phyloP scores from a whole-genome alignment of 179 eudicot genomes.

The Pouteria campechiana region DNA sequence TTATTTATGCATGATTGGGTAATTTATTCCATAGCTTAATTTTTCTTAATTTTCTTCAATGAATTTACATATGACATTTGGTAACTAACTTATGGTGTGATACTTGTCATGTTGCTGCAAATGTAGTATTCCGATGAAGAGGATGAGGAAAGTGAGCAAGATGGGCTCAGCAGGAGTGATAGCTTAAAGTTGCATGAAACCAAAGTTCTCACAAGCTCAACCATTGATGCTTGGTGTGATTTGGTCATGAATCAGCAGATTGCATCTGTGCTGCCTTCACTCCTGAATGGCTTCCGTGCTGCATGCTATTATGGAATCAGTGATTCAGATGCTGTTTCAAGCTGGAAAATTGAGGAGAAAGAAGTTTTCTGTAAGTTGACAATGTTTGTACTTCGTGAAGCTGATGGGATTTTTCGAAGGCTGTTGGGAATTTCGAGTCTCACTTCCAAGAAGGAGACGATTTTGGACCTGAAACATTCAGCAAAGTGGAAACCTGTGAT shows the following conservation, averaged over 20 bases:
- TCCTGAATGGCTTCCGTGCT: conserved; percentile 67
- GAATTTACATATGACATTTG: too few relatives aligned
- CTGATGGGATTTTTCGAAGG: conserved; percentile 53
- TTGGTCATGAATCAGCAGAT: conserved; percentile 36
- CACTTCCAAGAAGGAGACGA: conserved; percentile 40
- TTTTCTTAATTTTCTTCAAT: too few relatives aligned
- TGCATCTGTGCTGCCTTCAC: conserved; percentile 41
- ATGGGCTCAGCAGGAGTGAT: conserved; percentile 10
- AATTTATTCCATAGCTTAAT: too few relatives aligned
- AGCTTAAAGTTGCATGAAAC: conserved; percentile 13
- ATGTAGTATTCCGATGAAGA: conserved; percentile 81
- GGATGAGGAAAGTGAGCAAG: conserved; percentile 26
- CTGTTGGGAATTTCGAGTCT: conserved; percentile 41
- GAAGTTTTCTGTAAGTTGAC: conserved; percentile 47
- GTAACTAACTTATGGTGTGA: too few relatives aligned
- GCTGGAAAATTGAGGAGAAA: conserved; percentile 30
- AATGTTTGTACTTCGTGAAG: conserved; percentile 64
- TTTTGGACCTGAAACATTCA: conserved; percentile 41
- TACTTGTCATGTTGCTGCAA: too few relatives aligned
- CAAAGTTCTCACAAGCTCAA: conserved; percentile 31
- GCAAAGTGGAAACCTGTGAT: conserved; percentile 58
- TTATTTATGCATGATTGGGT: too few relatives aligned
- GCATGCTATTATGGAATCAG: conserved; percentile 72
- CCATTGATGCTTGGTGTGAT: conserved; percentile 43
- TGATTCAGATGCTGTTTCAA: conserved; percentile 6